Evolutionary conservation across 1,139 yeast genomes (phyloP).

Genomic region (Taphrina confusa): DNA sequence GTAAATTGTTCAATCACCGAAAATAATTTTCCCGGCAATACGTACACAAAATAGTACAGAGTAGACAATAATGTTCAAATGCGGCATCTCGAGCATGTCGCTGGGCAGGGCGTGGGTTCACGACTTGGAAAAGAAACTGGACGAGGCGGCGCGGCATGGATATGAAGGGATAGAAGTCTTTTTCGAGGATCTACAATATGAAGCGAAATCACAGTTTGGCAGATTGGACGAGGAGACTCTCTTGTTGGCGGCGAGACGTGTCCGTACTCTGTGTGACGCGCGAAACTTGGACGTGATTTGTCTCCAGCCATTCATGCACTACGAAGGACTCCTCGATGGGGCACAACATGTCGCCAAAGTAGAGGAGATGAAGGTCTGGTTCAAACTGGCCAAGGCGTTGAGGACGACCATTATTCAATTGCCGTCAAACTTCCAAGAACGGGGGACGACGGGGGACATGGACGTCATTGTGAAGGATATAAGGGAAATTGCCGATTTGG

Average conservation of each 20-base stretch:
- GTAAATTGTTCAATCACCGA: too few relatives aligned
- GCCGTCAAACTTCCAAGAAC: conserved; percentile 13
- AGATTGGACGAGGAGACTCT: neutral
- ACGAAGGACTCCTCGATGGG: conserved; percentile 33
- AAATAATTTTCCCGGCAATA: too few relatives aligned
- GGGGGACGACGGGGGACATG: conserved; percentile 28
- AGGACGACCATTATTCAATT: conserved; percentile 31
- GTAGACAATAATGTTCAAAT: neutral
- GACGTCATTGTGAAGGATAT: conserved; percentile 32
- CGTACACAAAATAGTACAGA: too few relatives aligned
- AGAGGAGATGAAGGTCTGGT: conserved; percentile 32
- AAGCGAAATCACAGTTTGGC: neutral
- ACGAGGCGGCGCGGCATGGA: neutral
- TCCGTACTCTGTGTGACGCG: conserved; percentile 23
- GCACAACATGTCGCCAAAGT: conserved; percentile 15
- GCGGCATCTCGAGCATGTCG: conserved; percentile 12
- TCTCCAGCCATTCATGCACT: conserved; percentile 35
- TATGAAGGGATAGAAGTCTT: conserved; percentile 5
- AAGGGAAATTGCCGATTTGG: conserved; percentile 32
- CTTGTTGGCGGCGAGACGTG: conserved; percentile 2
- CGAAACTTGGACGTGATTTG: conserved; percentile 15
- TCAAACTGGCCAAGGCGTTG: conserved; percentile 18
- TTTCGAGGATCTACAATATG: neutral
- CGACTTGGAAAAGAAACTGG: conserved; percentile 1
- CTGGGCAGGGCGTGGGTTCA: conserved; percentile 3